Percentiles rank a stretch among this genome's conserved stretches.
These are phyloP conservation scores for Penicillium nucicola DNA, from an alignment of 495 filamentous ascomycete species.

Conservation along the genomic window DNA sequence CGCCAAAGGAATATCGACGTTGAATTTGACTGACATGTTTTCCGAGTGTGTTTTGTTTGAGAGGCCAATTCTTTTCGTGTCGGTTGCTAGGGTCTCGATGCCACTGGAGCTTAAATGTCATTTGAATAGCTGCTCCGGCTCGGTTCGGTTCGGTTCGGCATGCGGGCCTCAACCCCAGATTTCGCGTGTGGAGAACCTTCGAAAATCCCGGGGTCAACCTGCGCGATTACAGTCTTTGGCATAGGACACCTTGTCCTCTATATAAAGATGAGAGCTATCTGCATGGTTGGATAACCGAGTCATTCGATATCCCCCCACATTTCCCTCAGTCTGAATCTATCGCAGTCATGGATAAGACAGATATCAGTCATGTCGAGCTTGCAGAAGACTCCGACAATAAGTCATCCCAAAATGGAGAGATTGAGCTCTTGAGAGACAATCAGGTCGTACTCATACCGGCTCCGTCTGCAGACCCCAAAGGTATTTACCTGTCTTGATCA, in stretches of 20 bases:
- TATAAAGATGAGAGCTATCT: neutral
- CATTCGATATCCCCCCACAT: neutral
- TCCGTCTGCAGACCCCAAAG: slow-evolving; percentile 21
- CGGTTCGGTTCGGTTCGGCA: neutral
- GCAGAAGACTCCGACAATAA: neutral
- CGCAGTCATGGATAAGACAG: slow-evolving; percentile 11
- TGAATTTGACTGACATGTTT: neutral
- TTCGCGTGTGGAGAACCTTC: neutral
- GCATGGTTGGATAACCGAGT: neutral
- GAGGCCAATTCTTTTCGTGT: too few relatives aligned
- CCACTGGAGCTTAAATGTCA: too few relatives aligned
- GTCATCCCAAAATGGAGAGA: neutral
- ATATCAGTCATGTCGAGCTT: slow-evolving; percentile 11
- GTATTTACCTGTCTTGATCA: slow-evolving; percentile 11
- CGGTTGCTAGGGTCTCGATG: too few relatives aligned
- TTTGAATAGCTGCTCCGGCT: neutral
- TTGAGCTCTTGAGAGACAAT: slow-evolving; percentile 14
- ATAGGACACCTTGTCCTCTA: neutral
- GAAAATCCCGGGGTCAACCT: neutral
- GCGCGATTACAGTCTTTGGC: neutral
- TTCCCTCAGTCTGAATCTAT: neutral
- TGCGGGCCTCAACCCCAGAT: neutral
- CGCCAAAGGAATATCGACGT: neutral
- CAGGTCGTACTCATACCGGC: slow-evolving; percentile 22
- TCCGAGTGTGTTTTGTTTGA: neutral